A percentile compares a stretch with the other conserved stretches of the same genome.
These are phyloP conservation scores for Fragaria nilgerrensis DNA, from an alignment of 306 rosid species.

Conservation along the genomic window DNA sequence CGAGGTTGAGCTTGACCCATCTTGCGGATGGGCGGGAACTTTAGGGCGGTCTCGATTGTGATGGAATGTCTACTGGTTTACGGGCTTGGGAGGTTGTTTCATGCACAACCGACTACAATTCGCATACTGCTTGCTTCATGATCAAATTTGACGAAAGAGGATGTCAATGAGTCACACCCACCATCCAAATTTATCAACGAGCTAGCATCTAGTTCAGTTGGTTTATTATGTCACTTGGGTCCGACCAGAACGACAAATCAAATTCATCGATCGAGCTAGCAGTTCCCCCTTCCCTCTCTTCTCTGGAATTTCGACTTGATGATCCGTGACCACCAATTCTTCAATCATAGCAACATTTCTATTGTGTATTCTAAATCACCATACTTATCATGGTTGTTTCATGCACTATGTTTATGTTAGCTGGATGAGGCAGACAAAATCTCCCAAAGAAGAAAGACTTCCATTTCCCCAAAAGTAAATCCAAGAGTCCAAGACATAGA, in stretches of 20 bases:
- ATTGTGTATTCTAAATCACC: not conserved
- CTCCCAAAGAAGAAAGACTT: slow-evolving; percentile 21
- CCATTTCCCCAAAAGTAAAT: slow-evolving; percentile 18
- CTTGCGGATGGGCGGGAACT: too few species aligned
- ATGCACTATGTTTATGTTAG: not conserved
- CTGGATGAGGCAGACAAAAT: slow-evolving; percentile 3
- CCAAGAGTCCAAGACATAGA: slow-evolving; percentile 10
- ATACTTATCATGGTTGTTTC: not conserved
- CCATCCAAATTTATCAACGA: slow-evolving; percentile 30
- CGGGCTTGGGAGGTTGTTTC: too few species aligned
- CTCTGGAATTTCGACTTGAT: not conserved
- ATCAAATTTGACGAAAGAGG: slow-evolving; percentile 16
- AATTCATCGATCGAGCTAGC: slow-evolving; percentile 10
- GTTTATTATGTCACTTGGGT: slow-evolving; percentile 26
- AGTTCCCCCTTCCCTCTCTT: not conserved
- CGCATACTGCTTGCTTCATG: not conserved
- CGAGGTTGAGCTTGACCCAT: too few species aligned
- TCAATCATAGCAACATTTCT: not conserved
- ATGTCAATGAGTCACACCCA: slow-evolving; percentile 34
- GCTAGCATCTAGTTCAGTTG: slow-evolving; percentile 16
- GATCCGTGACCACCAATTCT: slow-evolving; percentile 4
- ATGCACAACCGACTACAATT: too few species aligned
- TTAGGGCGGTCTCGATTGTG: too few species aligned
- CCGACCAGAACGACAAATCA: slow-evolving; percentile 14
- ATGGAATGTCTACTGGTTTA: too few species aligned